Percentiles rank a stretch among this genome's conserved stretches.
phyloP scores from a whole-genome alignment of 208 protist genomes.

The Wallacemonas sp. region DNA sequence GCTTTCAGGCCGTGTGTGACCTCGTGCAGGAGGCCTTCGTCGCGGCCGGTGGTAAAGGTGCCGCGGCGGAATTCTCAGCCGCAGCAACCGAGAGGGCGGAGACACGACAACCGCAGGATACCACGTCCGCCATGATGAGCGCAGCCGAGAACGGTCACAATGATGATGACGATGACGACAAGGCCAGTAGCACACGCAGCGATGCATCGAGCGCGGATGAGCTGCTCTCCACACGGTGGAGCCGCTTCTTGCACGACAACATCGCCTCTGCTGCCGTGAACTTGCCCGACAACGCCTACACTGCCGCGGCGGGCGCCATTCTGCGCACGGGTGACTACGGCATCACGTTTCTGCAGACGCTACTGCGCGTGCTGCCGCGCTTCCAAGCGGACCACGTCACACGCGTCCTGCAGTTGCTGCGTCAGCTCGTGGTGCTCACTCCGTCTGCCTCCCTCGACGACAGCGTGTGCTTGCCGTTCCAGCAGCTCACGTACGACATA shows the following conservation, averaged over 20 bases:
- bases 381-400: conserved; percentile 21
- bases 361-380: conserved; percentile 33
- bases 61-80: background rate
- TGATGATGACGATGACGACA: background rate
- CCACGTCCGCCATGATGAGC: conserved; percentile 16
- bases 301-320: conserved; percentile 38
- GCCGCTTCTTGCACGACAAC: conserved; percentile 9
- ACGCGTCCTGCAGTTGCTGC: conserved; percentile 35
- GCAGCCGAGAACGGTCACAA: background rate
- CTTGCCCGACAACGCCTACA: conserved; percentile 26
- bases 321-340: conserved; percentile 46
- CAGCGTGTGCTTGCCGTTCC: conserved; percentile 33
- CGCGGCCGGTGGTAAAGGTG: background rate
- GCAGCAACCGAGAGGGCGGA: background rate
- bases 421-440: conserved; percentile 40
- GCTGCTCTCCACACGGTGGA: conserved; percentile 23
- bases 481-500: conserved; percentile 24
- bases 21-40: background rate
- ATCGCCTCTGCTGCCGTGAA: background rate
- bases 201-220: background rate
- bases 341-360: conserved; percentile 29
- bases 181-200: background rate
- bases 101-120: background rate
- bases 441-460: conserved; percentile 40
- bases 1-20: conserved; percentile 17